phyloP scores from a whole-genome alignment of 225 moss, liverwort and hornwort genomes.

The Marchantia paleacea region DNA sequence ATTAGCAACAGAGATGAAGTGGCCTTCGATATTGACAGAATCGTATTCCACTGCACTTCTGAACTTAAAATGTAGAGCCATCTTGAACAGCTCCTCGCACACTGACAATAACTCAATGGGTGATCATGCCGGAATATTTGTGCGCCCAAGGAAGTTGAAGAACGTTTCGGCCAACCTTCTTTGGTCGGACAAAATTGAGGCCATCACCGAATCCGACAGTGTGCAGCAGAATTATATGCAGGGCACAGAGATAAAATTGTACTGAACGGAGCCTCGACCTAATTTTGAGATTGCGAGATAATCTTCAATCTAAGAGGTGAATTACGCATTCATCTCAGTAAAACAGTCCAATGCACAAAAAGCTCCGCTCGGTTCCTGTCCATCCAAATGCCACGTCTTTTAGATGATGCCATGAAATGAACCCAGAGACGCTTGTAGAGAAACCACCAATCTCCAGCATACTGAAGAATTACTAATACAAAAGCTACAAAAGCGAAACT shows the following conservation, averaged over 20 bases:
- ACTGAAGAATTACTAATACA: background rate
- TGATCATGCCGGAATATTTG: background rate
- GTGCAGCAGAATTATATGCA: background rate
- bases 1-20: constrained; percentile 72
- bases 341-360: background rate
- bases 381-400: background rate
- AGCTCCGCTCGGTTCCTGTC: background rate
- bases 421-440: background rate
- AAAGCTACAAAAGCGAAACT: background rate
- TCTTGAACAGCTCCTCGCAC: constrained; percentile 27
- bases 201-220: background rate
- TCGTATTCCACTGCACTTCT: constrained; percentile 95
- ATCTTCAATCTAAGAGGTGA: background rate
- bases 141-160: background rate
- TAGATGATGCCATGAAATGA: background rate
- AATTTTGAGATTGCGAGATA: no score
- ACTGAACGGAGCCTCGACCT: background rate
- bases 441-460: background rate
- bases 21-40: constrained; percentile 84
- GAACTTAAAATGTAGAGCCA: constrained; percentile 97
- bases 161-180: background rate
- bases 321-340: background rate
- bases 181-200: background rate
- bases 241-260: background rate
- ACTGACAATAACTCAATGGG: background rate